Conservation (phyloP, 345 rosid genomes). For the Eucalyptus rudis region DNA sequence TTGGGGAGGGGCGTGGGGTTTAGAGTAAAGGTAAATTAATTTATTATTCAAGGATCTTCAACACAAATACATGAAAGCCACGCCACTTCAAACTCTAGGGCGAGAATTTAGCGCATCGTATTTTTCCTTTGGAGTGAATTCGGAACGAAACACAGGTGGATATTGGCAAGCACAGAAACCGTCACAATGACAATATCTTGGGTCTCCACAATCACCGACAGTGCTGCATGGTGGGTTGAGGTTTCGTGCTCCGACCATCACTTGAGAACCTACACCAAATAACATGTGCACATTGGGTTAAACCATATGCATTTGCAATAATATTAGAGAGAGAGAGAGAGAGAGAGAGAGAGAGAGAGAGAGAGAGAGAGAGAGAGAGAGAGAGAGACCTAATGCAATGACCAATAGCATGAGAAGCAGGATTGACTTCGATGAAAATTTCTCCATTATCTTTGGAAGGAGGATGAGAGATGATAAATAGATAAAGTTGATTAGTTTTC, state of each 20-base stretch:
- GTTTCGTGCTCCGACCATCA: not conserved
- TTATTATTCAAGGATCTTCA: too few relatives aligned
- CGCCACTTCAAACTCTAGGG: not conserved
- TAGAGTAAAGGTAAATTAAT: too few relatives aligned
- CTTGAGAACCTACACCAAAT: not conserved
- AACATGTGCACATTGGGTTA: not conserved
- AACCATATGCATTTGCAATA: too few relatives aligned
- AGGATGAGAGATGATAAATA: not conserved
- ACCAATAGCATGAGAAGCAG: too few relatives aligned
- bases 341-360: too few relatives aligned
- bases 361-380: too few relatives aligned
- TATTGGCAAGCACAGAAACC: not conserved
- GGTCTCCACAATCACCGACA: not conserved
- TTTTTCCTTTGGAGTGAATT: not conserved
- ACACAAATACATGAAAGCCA: too few relatives aligned
- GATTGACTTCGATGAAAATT: too few relatives aligned
- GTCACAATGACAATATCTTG: not conserved
- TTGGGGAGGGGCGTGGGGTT: too few relatives aligned
- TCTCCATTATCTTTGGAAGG: not conserved
- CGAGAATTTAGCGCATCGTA: not conserved
- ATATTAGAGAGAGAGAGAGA: not conserved
- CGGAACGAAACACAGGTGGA: not conserved
- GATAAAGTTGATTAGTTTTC: not conserved
- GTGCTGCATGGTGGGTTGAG: not conserved
- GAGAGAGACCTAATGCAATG: too few relatives aligned